Conservation (phyloP, 2,329 filamentous ascomycete species). For the Diaporthe nobilis region DNA sequence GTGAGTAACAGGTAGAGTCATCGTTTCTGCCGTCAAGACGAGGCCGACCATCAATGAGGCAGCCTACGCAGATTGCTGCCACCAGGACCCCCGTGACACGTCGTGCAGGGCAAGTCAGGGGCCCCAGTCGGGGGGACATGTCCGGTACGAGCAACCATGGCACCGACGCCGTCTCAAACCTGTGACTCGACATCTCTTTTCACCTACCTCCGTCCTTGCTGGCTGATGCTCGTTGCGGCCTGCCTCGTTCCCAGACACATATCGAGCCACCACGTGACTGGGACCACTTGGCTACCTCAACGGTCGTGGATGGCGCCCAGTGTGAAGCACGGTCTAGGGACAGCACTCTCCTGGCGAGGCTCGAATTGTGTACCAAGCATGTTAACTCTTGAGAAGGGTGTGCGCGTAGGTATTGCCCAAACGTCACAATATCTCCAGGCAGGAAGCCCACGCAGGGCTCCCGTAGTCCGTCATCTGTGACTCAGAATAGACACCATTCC, state of each 20-base stretch:
- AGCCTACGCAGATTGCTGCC: background rate
- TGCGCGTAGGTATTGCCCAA: constrained; percentile 12
- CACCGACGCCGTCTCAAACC: background rate
- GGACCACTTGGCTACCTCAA: background rate
- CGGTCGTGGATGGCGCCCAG: background rate
- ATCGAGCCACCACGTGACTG: background rate
- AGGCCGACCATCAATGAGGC: background rate
- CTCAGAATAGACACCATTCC: background rate
- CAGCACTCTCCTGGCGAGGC: background rate
- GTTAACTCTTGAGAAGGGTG: background rate
- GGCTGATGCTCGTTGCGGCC: background rate
- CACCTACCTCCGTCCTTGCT: background rate
- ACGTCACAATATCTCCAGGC: background rate
- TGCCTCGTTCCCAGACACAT: background rate
- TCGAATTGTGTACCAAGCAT: background rate
- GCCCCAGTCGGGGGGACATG: background rate
- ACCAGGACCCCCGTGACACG: background rate
- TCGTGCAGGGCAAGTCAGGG: background rate
- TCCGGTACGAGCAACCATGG: background rate
- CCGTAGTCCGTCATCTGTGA: background rate
- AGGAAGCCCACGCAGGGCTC: background rate
- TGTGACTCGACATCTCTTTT: background rate
- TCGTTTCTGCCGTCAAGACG: background rate
- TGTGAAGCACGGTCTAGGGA: constrained; percentile 10
- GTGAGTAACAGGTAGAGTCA: background rate